These are phyloP conservation scores for Aspergillus cavernicola DNA, from an alignment of 495 filamentous ascomycete species.

Conservation along the genomic window DNA sequence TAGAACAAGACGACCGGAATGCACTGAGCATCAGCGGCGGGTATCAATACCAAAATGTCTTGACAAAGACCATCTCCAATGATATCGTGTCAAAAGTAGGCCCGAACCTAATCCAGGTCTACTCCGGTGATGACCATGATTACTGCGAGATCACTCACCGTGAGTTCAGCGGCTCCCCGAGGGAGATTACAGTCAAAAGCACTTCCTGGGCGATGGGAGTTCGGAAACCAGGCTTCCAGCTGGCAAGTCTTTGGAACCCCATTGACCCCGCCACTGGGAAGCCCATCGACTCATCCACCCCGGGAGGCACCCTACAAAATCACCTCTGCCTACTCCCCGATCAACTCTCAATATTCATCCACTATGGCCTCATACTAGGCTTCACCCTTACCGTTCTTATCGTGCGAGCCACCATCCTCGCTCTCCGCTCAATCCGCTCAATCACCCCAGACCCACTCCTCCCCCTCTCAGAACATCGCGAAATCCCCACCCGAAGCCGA, in stretches of 20 bases:
- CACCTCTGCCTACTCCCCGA: slow-evolving; percentile 90
- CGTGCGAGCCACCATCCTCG: slow-evolving; percentile 55
- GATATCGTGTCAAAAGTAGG: slow-evolving; percentile 69
- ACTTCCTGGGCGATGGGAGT: slow-evolving; percentile 98
- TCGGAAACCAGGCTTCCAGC: slow-evolving; percentile 76
- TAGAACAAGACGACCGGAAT: slow-evolving; percentile 69
- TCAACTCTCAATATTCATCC: slow-evolving; percentile 76
- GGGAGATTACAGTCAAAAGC: slow-evolving; percentile 92
- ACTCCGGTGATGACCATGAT: slow-evolving; percentile 97
- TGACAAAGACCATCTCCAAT: slow-evolving; percentile 67
- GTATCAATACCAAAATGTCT: slow-evolving; percentile 97
- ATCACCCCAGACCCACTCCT: slow-evolving; percentile 26
- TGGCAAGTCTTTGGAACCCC: slow-evolving; percentile 90
- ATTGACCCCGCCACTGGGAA: slow-evolving; percentile 60
- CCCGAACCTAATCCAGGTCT: slow-evolving; percentile 67
- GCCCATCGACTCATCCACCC: slow-evolving; percentile 37
- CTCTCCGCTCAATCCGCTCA: slow-evolving; percentile 17
- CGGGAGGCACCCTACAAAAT: slow-evolving; percentile 65
- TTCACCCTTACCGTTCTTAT: slow-evolving; percentile 58
- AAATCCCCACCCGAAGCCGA: slow-evolving; percentile 7
- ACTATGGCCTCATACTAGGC: slow-evolving; percentile 61
- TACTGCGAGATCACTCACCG: slow-evolving; percentile 87
- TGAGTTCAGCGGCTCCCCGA: slow-evolving; percentile 61
- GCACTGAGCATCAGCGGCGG: slow-evolving; percentile 70
- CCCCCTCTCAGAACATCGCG: slow-evolving; percentile 34